A percentile compares a stretch with the other conserved stretches of the same genome.
These are phyloP conservation scores for Alternaria hordeiaustralica DNA, from an alignment of 2,329 filamentous ascomycete species.

Conservation along the genomic window DNA sequence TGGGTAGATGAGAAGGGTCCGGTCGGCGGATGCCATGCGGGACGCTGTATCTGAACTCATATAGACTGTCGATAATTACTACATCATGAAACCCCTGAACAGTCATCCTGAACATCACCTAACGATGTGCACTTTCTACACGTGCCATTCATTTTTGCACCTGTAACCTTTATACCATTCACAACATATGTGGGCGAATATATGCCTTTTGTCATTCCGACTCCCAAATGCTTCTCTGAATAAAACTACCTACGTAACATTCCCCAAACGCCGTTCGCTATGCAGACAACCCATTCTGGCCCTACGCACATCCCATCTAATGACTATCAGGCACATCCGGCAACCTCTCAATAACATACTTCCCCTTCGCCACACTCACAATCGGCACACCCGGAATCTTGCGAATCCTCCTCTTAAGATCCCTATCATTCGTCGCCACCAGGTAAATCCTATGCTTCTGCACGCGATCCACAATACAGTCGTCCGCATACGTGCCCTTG, in stretches of 20 bases:
- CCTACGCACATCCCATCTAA: slow-evolving; percentile 10
- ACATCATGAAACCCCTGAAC: not conserved
- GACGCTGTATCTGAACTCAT: not conserved
- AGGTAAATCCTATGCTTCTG: slow-evolving; percentile 57
- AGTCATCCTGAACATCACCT: not conserved
- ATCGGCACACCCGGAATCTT: slow-evolving; percentile 81
- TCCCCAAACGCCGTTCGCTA: slow-evolving; percentile 12
- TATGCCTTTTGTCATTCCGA: not conserved
- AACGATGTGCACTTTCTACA: not conserved
- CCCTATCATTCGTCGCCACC: slow-evolving; percentile 62
- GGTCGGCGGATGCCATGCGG: not conserved
- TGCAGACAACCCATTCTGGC: slow-evolving; percentile 4
- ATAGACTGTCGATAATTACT: not conserved
- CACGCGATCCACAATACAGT: slow-evolving; percentile 57
- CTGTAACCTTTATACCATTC: not conserved
- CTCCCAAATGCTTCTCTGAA: not conserved
- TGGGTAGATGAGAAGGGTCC: not conserved
- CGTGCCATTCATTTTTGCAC: not conserved
- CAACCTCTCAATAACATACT: slow-evolving; percentile 92
- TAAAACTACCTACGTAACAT: not conserved
- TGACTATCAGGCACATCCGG: slow-evolving; percentile 77
- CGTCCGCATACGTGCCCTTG: slow-evolving; percentile 86
- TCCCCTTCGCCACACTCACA: slow-evolving; percentile 83
- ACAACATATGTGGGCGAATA: not conserved
- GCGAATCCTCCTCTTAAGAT: slow-evolving; percentile 74